Evolutionary conservation across 1,139 yeast genomes (phyloP).

Genomic region (Kluyveromyces sp.): DNA sequence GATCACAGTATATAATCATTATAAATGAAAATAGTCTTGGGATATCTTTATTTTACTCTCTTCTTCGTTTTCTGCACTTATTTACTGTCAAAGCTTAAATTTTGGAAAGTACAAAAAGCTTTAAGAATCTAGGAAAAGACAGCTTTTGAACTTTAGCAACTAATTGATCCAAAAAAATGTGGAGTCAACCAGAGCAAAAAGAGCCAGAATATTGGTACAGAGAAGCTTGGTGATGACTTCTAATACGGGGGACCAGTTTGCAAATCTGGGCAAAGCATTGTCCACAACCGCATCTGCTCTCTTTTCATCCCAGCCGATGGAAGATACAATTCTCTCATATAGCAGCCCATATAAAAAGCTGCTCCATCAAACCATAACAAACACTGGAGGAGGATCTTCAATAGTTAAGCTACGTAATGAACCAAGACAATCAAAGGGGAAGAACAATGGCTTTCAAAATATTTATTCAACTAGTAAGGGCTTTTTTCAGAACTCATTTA

Average conservation of each 20-base stretch:
- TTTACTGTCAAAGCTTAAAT: too few species aligned
- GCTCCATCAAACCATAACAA: conserved; percentile 35
- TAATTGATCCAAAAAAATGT: too few species aligned
- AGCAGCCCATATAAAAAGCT: conserved; percentile 41
- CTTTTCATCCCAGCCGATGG: conserved; percentile 19
- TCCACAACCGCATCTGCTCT: conserved; percentile 20
- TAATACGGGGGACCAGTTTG: conserved; percentile 14
- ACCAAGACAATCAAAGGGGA: conserved; percentile 3
- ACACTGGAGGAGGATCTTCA: conserved; percentile 17
- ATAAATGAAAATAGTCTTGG: too few species aligned
- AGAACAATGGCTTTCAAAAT: conserved; percentile 16
- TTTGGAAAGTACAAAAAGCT: too few species aligned
- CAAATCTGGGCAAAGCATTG: conserved; percentile 16
- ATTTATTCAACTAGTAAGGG: conserved; percentile 22
- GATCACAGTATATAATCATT: too few species aligned
- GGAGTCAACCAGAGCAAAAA: background rate
- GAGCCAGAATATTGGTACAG: background rate
- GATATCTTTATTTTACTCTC: too few species aligned
- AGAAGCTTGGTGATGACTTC: conserved; percentile 8
- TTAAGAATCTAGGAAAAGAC: background rate
- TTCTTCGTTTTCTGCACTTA: too few species aligned
- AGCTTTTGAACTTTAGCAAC: background rate
- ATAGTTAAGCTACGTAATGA: background rate
- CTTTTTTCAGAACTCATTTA: conserved; percentile 29
- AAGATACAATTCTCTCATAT: conserved; percentile 33